Base-by-base conservation (phyloP, 768 basidiomycete genomes). In the Podaxis mareebaensis region DNA sequence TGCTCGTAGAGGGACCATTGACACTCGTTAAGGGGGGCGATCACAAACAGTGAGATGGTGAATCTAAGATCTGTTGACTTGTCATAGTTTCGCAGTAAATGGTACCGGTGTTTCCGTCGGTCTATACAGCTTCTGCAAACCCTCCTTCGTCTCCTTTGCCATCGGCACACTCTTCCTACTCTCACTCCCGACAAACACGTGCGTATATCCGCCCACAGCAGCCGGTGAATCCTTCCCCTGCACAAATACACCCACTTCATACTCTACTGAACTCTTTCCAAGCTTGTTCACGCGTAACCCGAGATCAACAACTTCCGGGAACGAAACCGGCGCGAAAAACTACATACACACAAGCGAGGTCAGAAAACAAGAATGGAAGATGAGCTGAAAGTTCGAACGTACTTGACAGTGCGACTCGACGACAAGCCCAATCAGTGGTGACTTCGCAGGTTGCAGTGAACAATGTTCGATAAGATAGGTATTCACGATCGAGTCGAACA, bases 401-500 rank as follows among this genome's bases (percentile, higher is more conserved):
- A 84, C 87, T 74, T 90, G 83, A 71, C 89, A 92, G 67, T 81
- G 84, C 1, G 92, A 93, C 1, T 89, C 89, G 0, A 93, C 85
- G 1, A 93, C 92, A 8, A 94, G 83, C 0, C 90, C 92, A 44
- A 93, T 92, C 30, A 79, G 76, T 0, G 78, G 73, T 0, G 87
- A 83, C 11, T 72, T 67, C 3, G 76, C 71, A 0, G 91, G 90
- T 3, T 79, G 70, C 42, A 87, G 78, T 11, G 79, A 81, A 67
- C 91, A 93, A 36, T 80, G 76, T 59, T 83, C 76, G 40, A 92
- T 86, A 65, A 93, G 85, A 73, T 91, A 94, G 8, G 88, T 83
- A 72, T 93, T 94, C 73, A 93, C 78, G 69, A 92, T 78, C 4
- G 91, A 91, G 75, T 93, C 92, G 74, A 93, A 91, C 61, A 91